Base-by-base conservation (phyloP, 2,329 filamentous ascomycete species). In the Diatrype stigma region DNA sequence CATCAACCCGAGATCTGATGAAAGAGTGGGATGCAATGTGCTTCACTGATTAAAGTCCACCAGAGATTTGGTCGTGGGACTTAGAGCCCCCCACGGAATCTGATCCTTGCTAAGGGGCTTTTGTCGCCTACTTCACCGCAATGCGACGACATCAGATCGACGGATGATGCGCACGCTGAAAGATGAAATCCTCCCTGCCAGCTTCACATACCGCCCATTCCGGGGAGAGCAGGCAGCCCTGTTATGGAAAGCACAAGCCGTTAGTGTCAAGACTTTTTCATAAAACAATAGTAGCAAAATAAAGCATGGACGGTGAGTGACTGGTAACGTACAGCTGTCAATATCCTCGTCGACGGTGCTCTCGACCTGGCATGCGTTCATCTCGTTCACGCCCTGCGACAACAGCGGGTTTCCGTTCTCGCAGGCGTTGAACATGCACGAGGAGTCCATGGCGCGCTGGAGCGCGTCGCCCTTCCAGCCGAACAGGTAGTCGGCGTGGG, bases 401-500 rank as follows among this genome's bases (percentile, higher is more conserved):
- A 49, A 50, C 44, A 65, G 58, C 1, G 61, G 60, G n/a, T 51
- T 54, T 16, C 63, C 63, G 49, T 63, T 64, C 50, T 64, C 63
- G 56, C 63, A 66, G 28, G 58, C 63, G 40, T 63, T 55, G 50
- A 65, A 66, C 60, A 66, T 65, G 60, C 63, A 66, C 35, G 42
- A 50, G 7, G 56, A 60, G 47, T 65, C 60, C 63, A 66, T 67
- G 35, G 67, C 67, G 8, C 59, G 55, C 51, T 70, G 67, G 28
- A 69, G 49, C 2, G 63, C 47, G 45, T 66, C 64, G 16, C 53
- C 62, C 46, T 66, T 60, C 63, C 69, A 72, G 22, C 69, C 68
- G 51, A 71, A 72, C 21, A 72, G 59, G 55, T 73, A 72, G 51
- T 72, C 70, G 12, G 67, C 69, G 49, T 72, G 68, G 5, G 67